Base-by-base conservation (phyloP, 2,329 filamentous ascomycete species). In the Colletotrichum coccodes region DNA sequence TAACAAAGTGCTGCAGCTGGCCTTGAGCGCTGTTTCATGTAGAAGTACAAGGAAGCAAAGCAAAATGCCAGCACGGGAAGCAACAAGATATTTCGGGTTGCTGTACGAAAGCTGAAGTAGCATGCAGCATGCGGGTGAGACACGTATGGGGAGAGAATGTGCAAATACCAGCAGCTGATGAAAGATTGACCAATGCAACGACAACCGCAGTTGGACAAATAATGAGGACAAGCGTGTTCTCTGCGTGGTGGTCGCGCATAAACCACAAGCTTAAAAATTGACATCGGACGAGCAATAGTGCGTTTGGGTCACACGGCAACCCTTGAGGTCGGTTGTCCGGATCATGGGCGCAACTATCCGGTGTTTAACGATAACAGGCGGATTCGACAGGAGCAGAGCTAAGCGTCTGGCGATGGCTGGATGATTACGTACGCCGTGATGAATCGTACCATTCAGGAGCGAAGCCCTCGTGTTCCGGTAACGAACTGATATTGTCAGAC, bases 381-480 rank as follows among this genome's bases (percentile, higher is more conserved):
- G 46, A 14, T 42, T 32, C 28, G 59, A 12, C 21, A 9, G 54
- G 23, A 36, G 18, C 23, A 40, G n/a, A 36, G 32, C 23, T 49
- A 49, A 18, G 18, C 21, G 21, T 12, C 30, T 36, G 44, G 38
- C 28, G 38, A 32, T 64, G 32, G 47, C 46, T 21, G 44, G 26
- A 49, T 42, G 65, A 60, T 65, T 68, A 60, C 65, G 65, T 65
- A 60, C 18, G 53, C 42, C 38, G 40, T 49, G 47, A 68, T 47
- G 38, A 46, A 40, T 40, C 30, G 46, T 38, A 32, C 52, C 42
- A 63, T 26, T n/a, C 8, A 28, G 8, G 30, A n/a, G 40, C 44
- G 30, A 60, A 65, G 7, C n/a, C 62, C 66, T 60, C 61, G 49
- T 65, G 54, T 68, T 28, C n/a, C n/a, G n/a, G n/a, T n/a, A n/a